A percentile compares a stretch with the other conserved stretches of the same genome.
Conservation (phyloP, 345 rosid genomes). For the Odontarrhena argentea region DNA sequence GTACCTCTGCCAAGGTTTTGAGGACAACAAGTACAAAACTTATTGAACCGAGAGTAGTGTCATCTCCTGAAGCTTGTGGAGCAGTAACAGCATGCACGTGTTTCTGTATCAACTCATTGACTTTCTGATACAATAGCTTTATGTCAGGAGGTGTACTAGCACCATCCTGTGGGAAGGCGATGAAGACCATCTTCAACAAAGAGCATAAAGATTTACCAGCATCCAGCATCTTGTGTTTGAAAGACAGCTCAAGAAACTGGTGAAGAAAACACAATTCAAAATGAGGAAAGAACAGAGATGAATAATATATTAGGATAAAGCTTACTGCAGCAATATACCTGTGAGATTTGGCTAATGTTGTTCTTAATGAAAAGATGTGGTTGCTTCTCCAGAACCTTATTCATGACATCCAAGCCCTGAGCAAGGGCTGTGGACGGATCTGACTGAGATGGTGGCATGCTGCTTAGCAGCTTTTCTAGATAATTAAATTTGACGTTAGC, state of each 20-base stretch:
- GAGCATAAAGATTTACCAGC: conserved; percentile 94
- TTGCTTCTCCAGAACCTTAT: conserved; percentile 95
- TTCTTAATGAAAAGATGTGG: conserved; percentile 89
- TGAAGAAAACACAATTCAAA: conserved; percentile 31
- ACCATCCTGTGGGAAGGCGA: conserved; percentile 80
- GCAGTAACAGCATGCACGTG: conserved; percentile 63
- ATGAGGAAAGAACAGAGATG: conserved; percentile 23
- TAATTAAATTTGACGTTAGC: conserved; percentile 95
- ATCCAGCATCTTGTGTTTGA: conserved; percentile 90
- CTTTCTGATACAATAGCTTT: conserved; percentile 76
- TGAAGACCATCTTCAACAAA: conserved; percentile 89
- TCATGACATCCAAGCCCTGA: conserved; percentile 98
- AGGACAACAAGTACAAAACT: conserved; percentile 88
- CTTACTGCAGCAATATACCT: conserved; percentile 53
- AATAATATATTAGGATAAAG: conserved; percentile 15
- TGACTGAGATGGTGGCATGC: conserved; percentile 85
- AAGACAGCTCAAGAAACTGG: conserved; percentile 96
- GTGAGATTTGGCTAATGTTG: conserved; percentile 87
- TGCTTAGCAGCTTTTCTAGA: conserved; percentile 84
- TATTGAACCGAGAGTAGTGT: conserved; percentile 65
- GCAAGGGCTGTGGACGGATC: conserved; percentile 95
- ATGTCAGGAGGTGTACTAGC: conserved; percentile 66
- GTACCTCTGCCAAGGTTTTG: conserved; percentile 84
- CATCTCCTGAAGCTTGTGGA: conserved; percentile 69
- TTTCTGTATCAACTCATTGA: conserved; percentile 84